Evolutionary conservation across 2,329 filamentous ascomycete species (phyloP).

Genomic region (Diplodia scrobiculata): DNA sequence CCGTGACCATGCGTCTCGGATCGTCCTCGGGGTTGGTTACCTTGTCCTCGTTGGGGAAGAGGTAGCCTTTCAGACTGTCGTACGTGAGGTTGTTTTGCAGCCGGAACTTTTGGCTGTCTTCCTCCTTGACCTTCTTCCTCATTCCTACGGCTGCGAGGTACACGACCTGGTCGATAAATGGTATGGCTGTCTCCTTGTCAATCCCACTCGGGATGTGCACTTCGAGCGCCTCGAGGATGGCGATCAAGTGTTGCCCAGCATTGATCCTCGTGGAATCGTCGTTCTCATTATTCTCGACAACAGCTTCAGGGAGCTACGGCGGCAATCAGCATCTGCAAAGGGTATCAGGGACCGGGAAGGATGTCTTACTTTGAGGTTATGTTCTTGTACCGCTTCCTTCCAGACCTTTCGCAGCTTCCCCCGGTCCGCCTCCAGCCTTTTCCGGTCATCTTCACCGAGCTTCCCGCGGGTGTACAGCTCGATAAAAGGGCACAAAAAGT

Average conservation of each 20-base stretch:
- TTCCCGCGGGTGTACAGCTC: neutral
- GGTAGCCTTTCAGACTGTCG: neutral
- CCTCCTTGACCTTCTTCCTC: neutral
- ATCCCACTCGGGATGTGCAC: neutral
- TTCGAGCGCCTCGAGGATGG: neutral
- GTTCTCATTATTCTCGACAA: neutral
- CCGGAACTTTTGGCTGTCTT: neutral
- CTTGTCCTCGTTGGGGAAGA: neutral
- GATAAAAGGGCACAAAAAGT: neutral
- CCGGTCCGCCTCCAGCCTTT: neutral
- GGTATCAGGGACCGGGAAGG: too few relatives aligned
- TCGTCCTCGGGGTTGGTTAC: neutral
- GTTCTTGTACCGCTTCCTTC: neutral
- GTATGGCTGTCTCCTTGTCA: neutral
- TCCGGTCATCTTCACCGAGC: neutral
- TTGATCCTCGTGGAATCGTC: neutral
- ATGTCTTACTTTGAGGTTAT: neutral
- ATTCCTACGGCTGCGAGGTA: neutral
- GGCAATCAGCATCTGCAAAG: neutral
- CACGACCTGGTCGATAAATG: neutral
- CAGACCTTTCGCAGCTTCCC: neutral
- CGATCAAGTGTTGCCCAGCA: neutral
- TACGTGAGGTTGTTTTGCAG: neutral
- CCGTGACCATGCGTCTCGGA: neutral
- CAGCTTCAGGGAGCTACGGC: neutral